Evolutionary conservation across 2,329 filamentous ascomycete species (phyloP).

Genomic region (Colletotrichum australisinense): DNA sequence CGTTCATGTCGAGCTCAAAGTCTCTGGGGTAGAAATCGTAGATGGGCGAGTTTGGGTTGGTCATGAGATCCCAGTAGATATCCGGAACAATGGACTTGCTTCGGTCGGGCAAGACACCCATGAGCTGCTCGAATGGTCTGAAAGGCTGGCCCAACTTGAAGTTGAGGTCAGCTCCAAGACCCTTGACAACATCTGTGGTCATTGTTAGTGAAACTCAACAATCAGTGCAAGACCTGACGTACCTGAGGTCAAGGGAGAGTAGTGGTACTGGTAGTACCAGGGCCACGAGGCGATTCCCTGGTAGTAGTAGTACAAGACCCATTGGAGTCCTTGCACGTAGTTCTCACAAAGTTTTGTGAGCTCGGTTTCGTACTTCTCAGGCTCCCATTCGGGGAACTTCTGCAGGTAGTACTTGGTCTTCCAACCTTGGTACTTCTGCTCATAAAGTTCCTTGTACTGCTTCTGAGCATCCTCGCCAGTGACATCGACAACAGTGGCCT

Average conservation of each 20-base stretch:
- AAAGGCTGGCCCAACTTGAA: constrained; percentile 97
- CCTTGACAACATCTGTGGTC: constrained; percentile 83
- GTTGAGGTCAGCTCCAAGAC: constrained; percentile 86
- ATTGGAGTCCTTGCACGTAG: constrained; percentile 96
- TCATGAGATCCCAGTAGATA: constrained; percentile 94
- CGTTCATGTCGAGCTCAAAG: constrained; percentile 98
- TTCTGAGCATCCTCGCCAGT: constrained; percentile 82
- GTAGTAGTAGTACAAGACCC: constrained; percentile 99
- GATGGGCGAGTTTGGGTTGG: constrained; percentile 87
- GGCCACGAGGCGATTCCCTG: constrained; percentile 97
- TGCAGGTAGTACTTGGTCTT: constrained; percentile 92
- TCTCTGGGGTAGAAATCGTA: constrained; percentile 98
- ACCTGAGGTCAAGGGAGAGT: constrained; percentile 95
- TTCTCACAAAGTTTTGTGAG: constrained; percentile 89
- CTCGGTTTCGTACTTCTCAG: constrained; percentile 80
- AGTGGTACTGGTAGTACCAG: constrained; percentile 98
- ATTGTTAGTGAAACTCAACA: constrained; percentile 43
- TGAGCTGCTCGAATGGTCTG: constrained; percentile 93
- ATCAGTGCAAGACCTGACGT: constrained; percentile 38
- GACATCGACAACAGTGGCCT: constrained; percentile 85
- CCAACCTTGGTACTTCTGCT: constrained; percentile 91
- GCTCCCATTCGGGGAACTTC: constrained; percentile 89
- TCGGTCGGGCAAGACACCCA: constrained; percentile 97
- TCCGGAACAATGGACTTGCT: constrained; percentile 95
- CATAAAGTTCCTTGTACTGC: constrained; percentile 85